Base-by-base conservation (phyloP, 768 basidiomycete species). In the Mycena maculata region DNA sequence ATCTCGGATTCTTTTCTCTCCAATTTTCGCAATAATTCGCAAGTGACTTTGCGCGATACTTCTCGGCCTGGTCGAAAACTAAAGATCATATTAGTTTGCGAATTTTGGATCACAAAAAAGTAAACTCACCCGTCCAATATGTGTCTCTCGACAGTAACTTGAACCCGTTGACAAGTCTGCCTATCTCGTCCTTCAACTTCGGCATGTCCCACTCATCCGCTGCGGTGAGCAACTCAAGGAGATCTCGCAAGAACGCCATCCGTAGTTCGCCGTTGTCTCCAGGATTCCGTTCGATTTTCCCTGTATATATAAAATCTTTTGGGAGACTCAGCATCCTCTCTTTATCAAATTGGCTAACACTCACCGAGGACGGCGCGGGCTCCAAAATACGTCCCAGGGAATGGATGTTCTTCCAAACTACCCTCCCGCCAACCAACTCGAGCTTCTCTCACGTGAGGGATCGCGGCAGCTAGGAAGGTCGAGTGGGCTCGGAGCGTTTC, bases 401-500 rank as follows among this genome's bases (percentile, higher is more conserved):
- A 72, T 4, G 27, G 22, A 45, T 66, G 64, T 39, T 16, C 22
- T 12, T 23, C 28, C 22, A 30, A 30, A 7, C 12, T 31, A 15
- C 56, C 30, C 27, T 72, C 71, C 11, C 9, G 13, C 68, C 68
- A 72, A 31, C 39, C 65, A 12, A 39, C 22, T 12, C 59, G 65
- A 25, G 39, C 65, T 15, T 59, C 39, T 42, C 58, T 45, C 27
- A 70, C 61, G 36, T 72, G 71, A 3, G 71, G 71, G 30, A 72
- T 70, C 2, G 65, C 56, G 27, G 78, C 79, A 20, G 78, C 78
- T 33, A 86, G 71, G 61, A 82, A 81, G 3, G 75, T 59, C 5
- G 81, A 79, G 67, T 85, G 85, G 0, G 80, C 84, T 6, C 73
- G 71, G 22, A 83, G 71, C 8, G 60, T 70, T 15, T 64, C 67